A percentile compares a stretch with the other conserved stretches of the same genome.
phyloP scores from a whole-genome alignment of 2,329 filamentous ascomycete genomes.

The Penicillium sp. region DNA sequence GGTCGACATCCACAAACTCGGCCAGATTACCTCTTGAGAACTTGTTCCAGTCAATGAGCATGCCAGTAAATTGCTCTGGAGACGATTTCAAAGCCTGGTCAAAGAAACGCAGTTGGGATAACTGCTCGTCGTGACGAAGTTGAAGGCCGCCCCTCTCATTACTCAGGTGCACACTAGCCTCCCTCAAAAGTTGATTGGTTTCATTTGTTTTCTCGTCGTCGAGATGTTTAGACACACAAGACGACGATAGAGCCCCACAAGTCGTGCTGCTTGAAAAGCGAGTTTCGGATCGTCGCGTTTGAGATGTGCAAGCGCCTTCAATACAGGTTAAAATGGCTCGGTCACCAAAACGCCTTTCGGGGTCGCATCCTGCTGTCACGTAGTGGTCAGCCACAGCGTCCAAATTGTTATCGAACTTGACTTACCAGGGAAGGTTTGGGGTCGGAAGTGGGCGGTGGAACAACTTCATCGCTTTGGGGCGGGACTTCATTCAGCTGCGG shows the following conservation, averaged over 20 bases:
- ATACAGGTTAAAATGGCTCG: neutral
- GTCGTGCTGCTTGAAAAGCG: neutral
- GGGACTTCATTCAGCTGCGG: no score
- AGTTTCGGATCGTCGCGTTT: neutral
- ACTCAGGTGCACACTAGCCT: neutral
- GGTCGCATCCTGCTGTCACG: no score
- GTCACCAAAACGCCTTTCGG: no score
- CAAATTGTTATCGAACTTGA: no score
- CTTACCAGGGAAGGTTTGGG: no score
- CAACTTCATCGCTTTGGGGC: no score
- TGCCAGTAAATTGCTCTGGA: neutral
- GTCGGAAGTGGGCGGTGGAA: no score
- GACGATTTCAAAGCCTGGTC: neutral
- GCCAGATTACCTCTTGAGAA: no score
- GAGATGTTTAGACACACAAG: neutral
- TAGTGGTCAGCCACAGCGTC: no score
- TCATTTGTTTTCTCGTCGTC: neutral
- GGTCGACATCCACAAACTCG: no score
- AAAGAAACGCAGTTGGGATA: neutral
- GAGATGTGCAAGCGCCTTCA: neutral
- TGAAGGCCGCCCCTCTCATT: neutral
- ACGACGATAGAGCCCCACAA: neutral
- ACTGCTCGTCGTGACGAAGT: neutral
- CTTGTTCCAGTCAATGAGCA: neutral
- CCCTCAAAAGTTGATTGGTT: neutral